These are phyloP conservation scores for Aspergillus niger DNA, from an alignment of 2,329 filamentous ascomycete species.

Conservation along the genomic window DNA sequence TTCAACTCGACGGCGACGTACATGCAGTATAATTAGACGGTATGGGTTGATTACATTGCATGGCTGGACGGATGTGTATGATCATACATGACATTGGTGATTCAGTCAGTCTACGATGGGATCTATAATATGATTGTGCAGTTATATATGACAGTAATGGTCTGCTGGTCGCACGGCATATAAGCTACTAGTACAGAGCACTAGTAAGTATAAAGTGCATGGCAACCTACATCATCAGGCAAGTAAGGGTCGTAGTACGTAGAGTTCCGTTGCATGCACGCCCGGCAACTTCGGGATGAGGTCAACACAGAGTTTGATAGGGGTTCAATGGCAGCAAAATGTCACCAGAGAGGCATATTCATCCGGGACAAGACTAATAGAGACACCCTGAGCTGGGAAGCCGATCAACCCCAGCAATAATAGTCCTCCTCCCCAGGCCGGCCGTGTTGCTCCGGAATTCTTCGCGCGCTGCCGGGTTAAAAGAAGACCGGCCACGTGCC, in stretches of 20 bases:
- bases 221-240: background rate
- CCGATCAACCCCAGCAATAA: background rate
- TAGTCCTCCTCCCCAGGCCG: background rate
- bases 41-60: conserved; percentile 25
- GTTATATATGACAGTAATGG: background rate
- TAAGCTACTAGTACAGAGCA: background rate
- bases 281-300: background rate
- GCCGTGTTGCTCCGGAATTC: conserved; percentile 26
- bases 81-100: conserved; percentile 33
- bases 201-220: background rate
- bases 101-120: conserved; percentile 25
- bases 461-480: conserved; percentile 28
- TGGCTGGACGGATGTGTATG: conserved; percentile 37
- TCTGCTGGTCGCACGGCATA: background rate
- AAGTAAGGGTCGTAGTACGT: background rate
- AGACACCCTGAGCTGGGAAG: background rate
- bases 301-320: background rate
- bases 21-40: conserved; percentile 92
- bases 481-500: conserved; percentile 35
- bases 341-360: background rate
- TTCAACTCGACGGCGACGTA: conserved; percentile 99
- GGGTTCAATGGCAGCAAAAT: background rate
- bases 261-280: background rate
- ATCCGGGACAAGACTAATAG: background rate
- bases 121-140: conserved; percentile 13